These are phyloP conservation scores for Aspergillus sclerotioniger DNA, from an alignment of 495 filamentous ascomycete species.

Conservation along the genomic window DNA sequence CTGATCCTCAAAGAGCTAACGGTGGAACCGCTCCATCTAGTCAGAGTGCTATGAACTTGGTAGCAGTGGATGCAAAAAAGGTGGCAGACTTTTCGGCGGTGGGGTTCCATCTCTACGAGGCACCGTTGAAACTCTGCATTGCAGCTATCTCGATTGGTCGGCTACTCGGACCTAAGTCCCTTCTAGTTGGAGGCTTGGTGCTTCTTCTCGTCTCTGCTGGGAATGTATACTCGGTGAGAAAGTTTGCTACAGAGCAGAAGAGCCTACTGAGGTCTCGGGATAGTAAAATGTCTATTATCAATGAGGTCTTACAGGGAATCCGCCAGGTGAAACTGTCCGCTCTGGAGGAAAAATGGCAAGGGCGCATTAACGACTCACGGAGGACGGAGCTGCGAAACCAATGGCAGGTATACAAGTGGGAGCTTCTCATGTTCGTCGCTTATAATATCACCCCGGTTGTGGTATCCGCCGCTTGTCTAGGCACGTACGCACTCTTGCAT, in stretches of 20 bases:
- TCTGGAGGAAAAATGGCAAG: slow-evolving; percentile 65
- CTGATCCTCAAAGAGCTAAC: background rate
- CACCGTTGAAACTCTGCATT: slow-evolving; percentile 50
- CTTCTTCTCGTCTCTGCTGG: slow-evolving; percentile 57
- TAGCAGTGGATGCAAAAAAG: slow-evolving; percentile 64
- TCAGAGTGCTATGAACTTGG: slow-evolving; percentile 66
- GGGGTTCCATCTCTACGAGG: slow-evolving; percentile 49
- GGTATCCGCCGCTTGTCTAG: slow-evolving; percentile 60
- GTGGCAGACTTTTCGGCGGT: slow-evolving; percentile 58
- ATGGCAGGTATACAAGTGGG: slow-evolving; percentile 57
- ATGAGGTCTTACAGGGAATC: slow-evolving; percentile 69
- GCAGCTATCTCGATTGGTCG: slow-evolving; percentile 57
- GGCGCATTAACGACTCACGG: slow-evolving; percentile 56
- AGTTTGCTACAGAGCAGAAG: slow-evolving; percentile 58
- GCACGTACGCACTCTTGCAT: slow-evolving; percentile 56
- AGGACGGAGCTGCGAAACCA: slow-evolving; percentile 56
- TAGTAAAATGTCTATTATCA: slow-evolving; percentile 65
- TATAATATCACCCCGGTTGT: slow-evolving; percentile 67
- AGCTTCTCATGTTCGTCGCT: slow-evolving; percentile 37
- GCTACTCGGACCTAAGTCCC: slow-evolving; percentile 61
- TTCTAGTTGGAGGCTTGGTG: slow-evolving; percentile 57
- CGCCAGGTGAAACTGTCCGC: slow-evolving; percentile 77
- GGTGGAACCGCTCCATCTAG: background rate
- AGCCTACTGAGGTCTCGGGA: slow-evolving; percentile 68
- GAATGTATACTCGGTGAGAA: slow-evolving; percentile 61